A percentile compares a stretch with the other conserved stretches of the same genome.
Conservation (phyloP, 441 rosid species). For the Eutrema salsugineum region DNA sequence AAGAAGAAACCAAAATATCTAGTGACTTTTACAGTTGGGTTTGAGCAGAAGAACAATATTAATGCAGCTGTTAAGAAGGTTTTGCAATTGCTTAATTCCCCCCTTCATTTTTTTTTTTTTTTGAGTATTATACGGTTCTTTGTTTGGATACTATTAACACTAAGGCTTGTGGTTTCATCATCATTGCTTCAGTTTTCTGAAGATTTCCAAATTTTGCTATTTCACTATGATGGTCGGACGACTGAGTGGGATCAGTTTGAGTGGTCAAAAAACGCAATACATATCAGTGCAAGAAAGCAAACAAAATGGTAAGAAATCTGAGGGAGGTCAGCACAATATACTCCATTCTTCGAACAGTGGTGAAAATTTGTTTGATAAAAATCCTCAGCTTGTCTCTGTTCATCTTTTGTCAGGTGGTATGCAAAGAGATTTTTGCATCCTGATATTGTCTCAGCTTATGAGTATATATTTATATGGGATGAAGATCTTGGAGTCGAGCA, state of each 20-base stretch:
- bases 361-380: neutral
- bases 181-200: constrained; percentile 49
- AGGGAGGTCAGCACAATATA: constrained; percentile 1
- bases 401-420: constrained; percentile 50
- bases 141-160: constrained; percentile 10
- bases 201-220: constrained; percentile 58
- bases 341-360: neutral
- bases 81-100: neutral
- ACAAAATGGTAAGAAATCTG: constrained; percentile 54
- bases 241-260: constrained; percentile 68
- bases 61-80: constrained; percentile 64
- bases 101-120: neutral
- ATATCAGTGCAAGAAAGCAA: constrained; percentile 54
- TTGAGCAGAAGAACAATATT: constrained; percentile 46
- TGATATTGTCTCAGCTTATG: constrained; percentile 60
- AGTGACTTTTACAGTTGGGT: constrained; percentile 59
- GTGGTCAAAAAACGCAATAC: constrained; percentile 67
- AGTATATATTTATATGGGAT: constrained; percentile 70
- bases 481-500: constrained; percentile 72
- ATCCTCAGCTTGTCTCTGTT: neutral
- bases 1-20: constrained; percentile 58
- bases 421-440: constrained; percentile 78
- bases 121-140: neutral
- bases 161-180: constrained; percentile 24
- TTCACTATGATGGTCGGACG: constrained; percentile 64